Evolutionary conservation across 176 grass and related monocot genomes (phyloP).

Genomic region (Panicum miliaceum): DNA sequence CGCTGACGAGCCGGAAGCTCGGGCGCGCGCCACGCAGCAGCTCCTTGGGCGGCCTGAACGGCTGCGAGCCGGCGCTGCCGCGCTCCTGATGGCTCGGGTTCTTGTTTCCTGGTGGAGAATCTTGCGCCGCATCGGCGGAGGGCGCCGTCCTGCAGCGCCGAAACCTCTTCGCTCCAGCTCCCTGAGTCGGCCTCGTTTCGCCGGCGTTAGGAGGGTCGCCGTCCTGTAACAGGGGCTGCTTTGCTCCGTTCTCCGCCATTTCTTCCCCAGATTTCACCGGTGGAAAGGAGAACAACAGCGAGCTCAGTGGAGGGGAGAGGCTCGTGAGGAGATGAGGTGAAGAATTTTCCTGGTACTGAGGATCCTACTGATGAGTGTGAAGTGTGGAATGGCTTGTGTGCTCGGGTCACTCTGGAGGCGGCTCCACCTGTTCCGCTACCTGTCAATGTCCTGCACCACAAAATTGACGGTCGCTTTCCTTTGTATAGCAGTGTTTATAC

Average conservation of each 20-base stretch:
- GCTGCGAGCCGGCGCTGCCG: background rate
- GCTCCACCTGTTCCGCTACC: background rate
- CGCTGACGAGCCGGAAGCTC: constrained; percentile 47
- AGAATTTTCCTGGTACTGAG: background rate
- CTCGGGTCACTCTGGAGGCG: background rate
- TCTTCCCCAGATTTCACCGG: background rate
- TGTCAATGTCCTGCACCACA: background rate
- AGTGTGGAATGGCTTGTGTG: background rate
- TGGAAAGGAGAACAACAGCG: background rate
- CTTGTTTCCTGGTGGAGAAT: background rate
- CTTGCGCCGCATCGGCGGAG: constrained; percentile 4
- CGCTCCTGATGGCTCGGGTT: background rate
- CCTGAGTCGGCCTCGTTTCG: background rate
- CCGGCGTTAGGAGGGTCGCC: background rate
- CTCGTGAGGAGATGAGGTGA: background rate
- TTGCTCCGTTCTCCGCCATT: background rate
- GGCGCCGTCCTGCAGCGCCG: constrained; percentile 47
- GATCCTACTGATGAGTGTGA: background rate
- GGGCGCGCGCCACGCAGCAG: constrained; percentile 21
- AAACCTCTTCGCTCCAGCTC: constrained; percentile 23
- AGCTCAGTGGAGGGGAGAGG: background rate
- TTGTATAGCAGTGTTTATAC: background rate
- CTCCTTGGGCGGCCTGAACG: background rate
- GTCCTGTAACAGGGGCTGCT: background rate
- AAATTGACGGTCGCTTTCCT: background rate